Conservation (phyloP, 2,329 filamentous ascomycete species). For the Fusarium pininemorale region DNA sequence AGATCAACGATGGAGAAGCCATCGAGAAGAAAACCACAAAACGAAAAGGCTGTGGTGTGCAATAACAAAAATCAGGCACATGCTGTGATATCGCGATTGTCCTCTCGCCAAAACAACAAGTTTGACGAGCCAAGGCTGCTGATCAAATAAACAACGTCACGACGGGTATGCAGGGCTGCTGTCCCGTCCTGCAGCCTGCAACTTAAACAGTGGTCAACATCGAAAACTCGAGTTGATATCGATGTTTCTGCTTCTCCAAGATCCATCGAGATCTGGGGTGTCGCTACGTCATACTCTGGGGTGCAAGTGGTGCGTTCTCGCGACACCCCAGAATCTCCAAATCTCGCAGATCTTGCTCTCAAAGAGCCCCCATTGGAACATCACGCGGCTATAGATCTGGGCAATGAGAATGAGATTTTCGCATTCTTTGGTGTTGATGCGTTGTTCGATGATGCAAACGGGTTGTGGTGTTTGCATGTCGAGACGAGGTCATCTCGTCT, state of each 20-base stretch:
- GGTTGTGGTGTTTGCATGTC: background rate
- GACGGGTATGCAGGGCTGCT: constrained; percentile 22
- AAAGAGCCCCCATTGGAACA: background rate
- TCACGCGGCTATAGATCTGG: constrained; percentile 18
- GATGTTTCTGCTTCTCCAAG: constrained; percentile 1
- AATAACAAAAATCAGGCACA: constrained; percentile 15
- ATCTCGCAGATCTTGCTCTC: constrained; percentile 14
- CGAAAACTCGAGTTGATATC: constrained; percentile 21
- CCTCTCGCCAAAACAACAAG: background rate
- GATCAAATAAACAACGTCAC: constrained; percentile 32
- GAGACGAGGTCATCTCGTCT: constrained; percentile 2
- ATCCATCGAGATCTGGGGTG: constrained; percentile 36
- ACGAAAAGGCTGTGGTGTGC: constrained; percentile 9
- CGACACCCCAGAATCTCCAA: constrained; percentile 24
- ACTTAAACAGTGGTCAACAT: constrained; percentile 1
- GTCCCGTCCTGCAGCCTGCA: background rate
- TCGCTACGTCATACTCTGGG: constrained; percentile 39
- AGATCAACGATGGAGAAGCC: constrained; percentile 2
- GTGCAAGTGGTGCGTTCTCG: constrained; percentile 10
- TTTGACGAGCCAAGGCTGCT: constrained; percentile 6
- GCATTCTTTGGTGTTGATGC: background rate
- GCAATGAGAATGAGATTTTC: background rate
- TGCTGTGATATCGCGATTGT: constrained; percentile 13
- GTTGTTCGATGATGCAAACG: constrained; percentile 9
- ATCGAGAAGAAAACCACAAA: background rate